These are phyloP conservation scores for Penicillium flavigenum DNA, from an alignment of 495 filamentous ascomycete species.

Conservation along the genomic window DNA sequence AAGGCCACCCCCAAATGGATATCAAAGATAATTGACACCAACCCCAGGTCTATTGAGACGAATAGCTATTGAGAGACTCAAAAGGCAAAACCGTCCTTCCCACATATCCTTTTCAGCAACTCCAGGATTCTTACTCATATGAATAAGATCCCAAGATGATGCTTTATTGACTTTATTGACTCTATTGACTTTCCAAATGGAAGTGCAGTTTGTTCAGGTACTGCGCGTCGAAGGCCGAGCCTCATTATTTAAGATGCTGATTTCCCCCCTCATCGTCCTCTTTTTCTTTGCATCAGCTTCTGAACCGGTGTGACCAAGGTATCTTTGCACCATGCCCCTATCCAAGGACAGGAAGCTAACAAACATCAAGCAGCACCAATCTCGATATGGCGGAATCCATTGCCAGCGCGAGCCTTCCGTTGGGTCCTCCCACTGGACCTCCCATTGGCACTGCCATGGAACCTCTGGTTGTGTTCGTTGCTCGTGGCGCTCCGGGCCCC, in stretches of 20 bases:
- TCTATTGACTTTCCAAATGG: background rate
- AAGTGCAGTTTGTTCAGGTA: background rate
- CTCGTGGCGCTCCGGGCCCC: background rate
- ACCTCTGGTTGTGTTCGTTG: conserved; percentile 1
- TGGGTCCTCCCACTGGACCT: background rate
- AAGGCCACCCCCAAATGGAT: background rate
- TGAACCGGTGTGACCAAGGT: background rate
- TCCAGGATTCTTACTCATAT: background rate
- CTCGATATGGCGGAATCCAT: background rate
- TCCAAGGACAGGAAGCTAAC: background rate
- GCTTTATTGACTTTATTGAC: background rate
- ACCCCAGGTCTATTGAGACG: background rate
- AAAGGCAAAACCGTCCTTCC: background rate
- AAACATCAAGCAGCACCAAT: background rate
- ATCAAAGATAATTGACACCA: background rate
- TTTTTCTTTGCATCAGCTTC: background rate
- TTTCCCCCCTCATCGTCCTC: background rate
- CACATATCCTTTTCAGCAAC: background rate
- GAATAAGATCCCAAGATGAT: background rate
- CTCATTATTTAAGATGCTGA: background rate
- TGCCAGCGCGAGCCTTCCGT: background rate
- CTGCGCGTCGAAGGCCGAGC: background rate
- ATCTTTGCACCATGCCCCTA: background rate
- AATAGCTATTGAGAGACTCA: background rate
- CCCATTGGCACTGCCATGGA: background rate